A percentile compares a stretch with the other conserved stretches of the same genome.
These are phyloP conservation scores for Nakazawaea anatomiae DNA, from an alignment of 805 yeast species.

Conservation along the genomic window DNA sequence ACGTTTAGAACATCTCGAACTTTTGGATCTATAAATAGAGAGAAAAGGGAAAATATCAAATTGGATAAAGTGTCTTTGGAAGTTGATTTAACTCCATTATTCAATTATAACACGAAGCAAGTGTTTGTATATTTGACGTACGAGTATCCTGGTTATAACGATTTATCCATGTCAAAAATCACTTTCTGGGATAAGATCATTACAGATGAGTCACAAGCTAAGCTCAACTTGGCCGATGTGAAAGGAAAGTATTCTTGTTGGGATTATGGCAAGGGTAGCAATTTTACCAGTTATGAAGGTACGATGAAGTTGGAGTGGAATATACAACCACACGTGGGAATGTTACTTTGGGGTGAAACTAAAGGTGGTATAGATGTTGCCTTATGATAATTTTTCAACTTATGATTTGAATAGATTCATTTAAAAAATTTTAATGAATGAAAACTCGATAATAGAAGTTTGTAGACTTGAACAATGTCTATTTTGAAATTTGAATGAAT, in stretches of 20 bases:
- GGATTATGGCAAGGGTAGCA: slow-evolving; percentile 56
- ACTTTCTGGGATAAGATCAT: slow-evolving; percentile 91
- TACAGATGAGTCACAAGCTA: slow-evolving; percentile 46
- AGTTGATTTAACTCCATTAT: slow-evolving; percentile 69
- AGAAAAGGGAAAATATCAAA: slow-evolving; percentile 71
- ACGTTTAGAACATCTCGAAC: slow-evolving; percentile 14
- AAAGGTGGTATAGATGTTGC: slow-evolving; percentile 16
- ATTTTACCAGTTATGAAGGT: slow-evolving; percentile 59
- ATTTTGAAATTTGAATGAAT: too few relatives aligned
- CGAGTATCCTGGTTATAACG: slow-evolving; percentile 54
- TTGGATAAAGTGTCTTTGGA: slow-evolving; percentile 62
- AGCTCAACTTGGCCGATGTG: slow-evolving; percentile 41
- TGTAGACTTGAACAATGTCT: too few relatives aligned
- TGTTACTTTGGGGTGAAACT: slow-evolving; percentile 63
- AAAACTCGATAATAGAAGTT: too few relatives aligned
- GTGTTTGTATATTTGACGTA: slow-evolving; percentile 89
- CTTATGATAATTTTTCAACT: slow-evolving; percentile 11
- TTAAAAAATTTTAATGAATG: too few relatives aligned
- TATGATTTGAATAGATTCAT: too few relatives aligned
- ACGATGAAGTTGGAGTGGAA: slow-evolving; percentile 77
- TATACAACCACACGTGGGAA: slow-evolving; percentile 87
- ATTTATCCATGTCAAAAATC: slow-evolving; percentile 47
- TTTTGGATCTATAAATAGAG: slow-evolving; percentile 56
- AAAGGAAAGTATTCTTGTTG: slow-evolving; percentile 80
- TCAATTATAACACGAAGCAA: slow-evolving; percentile 97